Evolutionary conservation across 2,329 filamentous ascomycete species (phyloP), one percentile per base, ranked within the genome.

Genomic region (Pyrenochaeta sp.): DNA sequence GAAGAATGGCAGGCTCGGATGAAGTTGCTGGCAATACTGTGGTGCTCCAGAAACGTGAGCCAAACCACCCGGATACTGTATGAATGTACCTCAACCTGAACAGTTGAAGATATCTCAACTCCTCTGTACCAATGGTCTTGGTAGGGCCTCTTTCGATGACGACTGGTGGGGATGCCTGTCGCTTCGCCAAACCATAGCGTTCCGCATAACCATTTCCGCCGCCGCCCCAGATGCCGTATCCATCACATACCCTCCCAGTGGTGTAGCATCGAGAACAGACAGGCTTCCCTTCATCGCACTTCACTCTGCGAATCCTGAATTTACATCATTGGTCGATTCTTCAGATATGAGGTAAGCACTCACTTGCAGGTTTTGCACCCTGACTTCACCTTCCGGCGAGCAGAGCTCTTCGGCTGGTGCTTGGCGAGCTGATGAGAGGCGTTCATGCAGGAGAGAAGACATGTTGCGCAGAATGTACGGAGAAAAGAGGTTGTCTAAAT

Each of bases 181-280:
- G 32, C n/a, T 29, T 29, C 5, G 35, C 2, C 1, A n/a, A 23
- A 10, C 44, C 45, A 23, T 56, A 56, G 41, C 53, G 23, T 32
- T 52, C 44, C 29, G 47, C 45, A 33, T 56, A 56, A 21, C 49
- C 53, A 14, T 56, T 53, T 15, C 75, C 74, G 9, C 70, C 73
- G 3, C 75, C 73, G 20, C 76, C 75, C 75, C 75, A 76, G 35
- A 80, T 67, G 56, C 75, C 82, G 54, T 80, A 80, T 12, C 79
- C 78, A 45, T 79, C 76, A 51, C 76, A 78, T 39, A 68, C 66
- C 4, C 75, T 69, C 7, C 74, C 74, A 1, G 75, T 76, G 5
- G 60, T 71, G 5, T 59, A 53, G 52, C 76, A 78, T 17, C 71
- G 71, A 18, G 64, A 53, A 52, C 76, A 78, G 18, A 68, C 69